A percentile compares a stretch with the other conserved stretches of the same genome.
phyloP scores from a whole-genome alignment of 495 filamentous ascomycete genomes.

The Xylaria castorea region DNA sequence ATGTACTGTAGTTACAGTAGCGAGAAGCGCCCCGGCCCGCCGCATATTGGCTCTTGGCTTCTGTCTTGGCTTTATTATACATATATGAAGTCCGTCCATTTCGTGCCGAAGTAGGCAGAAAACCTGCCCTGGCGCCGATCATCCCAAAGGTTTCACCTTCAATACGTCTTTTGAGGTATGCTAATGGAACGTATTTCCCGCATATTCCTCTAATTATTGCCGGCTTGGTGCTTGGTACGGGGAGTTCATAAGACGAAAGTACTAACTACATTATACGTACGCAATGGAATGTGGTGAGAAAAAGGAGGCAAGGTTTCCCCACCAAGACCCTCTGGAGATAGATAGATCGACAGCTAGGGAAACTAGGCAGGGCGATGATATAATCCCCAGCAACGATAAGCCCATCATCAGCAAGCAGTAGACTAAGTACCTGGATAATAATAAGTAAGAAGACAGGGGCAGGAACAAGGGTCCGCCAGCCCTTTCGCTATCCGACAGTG shows the following conservation, averaged over 20 bases:
- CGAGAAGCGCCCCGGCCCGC: constrained; percentile 17
- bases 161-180: background rate
- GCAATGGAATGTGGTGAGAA: constrained; percentile 7
- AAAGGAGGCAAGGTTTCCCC: constrained; percentile 7
- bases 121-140: background rate
- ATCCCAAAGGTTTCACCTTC: background rate
- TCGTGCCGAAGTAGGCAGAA: background rate
- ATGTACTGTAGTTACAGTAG: background rate
- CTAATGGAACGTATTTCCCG: background rate
- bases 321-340: constrained; percentile 13
- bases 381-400: constrained; percentile 8
- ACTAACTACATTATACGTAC: background rate
- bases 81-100: background rate
- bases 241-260: background rate
- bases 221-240: background rate
- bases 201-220: background rate
- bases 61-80: constrained; percentile 6
- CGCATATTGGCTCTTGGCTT: constrained; percentile 25
- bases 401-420: background rate
- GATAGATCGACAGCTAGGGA: constrained; percentile 20
- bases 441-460: background rate
- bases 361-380: constrained; percentile 9
- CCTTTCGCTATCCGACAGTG: constrained; percentile 26
- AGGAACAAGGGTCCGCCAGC: constrained; percentile 3
- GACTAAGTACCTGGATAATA: background rate